Evolutionary conservation across 1,284 basidiomycete species (phyloP).

Genomic region (Sporisorium reilianum): DNA sequence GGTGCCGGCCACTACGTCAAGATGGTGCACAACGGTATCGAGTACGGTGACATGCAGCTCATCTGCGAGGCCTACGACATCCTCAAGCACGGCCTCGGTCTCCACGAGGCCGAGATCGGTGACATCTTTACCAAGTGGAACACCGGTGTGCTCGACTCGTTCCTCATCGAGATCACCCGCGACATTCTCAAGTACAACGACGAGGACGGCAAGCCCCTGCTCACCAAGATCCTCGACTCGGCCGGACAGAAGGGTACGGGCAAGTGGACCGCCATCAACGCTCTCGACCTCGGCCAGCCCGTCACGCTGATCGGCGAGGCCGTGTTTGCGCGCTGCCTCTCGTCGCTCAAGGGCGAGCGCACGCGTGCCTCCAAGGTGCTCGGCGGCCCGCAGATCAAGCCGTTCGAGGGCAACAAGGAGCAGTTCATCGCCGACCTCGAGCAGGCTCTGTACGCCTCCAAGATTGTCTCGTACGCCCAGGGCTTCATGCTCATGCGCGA

Average conservation of each 20-base stretch:
- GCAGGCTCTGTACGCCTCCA: slow-evolving; percentile 98
- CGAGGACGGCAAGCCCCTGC: slow-evolving; percentile 88
- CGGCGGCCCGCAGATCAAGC: slow-evolving; percentile 86
- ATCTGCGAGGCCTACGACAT: slow-evolving; percentile 89
- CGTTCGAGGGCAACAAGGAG: slow-evolving; percentile 97
- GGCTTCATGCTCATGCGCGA: slow-evolving; percentile 99
- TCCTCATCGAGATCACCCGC: slow-evolving; percentile 89
- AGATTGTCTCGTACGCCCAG: slow-evolving; percentile 89
- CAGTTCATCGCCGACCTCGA: slow-evolving; percentile 99
- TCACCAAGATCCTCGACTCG: slow-evolving; percentile 84
- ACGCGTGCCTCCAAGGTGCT: slow-evolving; percentile 90
- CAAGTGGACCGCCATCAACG: slow-evolving; percentile 99
- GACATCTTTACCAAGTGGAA: slow-evolving; percentile 79
- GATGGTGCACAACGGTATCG: slow-evolving; percentile 96
- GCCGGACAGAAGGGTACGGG: slow-evolving; percentile 99
- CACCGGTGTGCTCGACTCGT: slow-evolving; percentile 98
- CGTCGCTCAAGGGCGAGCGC: slow-evolving; percentile 97
- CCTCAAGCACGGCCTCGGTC: slow-evolving; percentile 92
- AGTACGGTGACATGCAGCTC: slow-evolving; percentile 99
- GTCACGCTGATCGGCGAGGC: slow-evolving; percentile 99
- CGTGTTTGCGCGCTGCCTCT: slow-evolving; percentile 98
- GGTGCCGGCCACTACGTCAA: slow-evolving; percentile 96
- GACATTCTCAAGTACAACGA: slow-evolving; percentile 77
- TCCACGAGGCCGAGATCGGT: slow-evolving; percentile 71
- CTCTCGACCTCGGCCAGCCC: slow-evolving; percentile 88